Base-by-base conservation (phyloP, 2,329 filamentous ascomycete species). In the Penicillium palitans region DNA sequence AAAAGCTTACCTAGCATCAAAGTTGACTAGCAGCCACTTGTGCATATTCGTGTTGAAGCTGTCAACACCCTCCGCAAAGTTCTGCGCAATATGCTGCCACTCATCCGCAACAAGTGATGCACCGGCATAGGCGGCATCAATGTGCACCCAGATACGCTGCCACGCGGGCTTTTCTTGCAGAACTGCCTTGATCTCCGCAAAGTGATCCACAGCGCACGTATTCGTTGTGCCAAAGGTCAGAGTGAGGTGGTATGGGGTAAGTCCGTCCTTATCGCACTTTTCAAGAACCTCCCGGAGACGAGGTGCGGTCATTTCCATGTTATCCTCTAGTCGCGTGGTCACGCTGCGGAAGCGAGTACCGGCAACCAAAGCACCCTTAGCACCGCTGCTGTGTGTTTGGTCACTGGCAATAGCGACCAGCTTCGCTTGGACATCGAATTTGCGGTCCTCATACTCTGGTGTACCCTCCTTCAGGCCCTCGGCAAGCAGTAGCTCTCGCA, bases 31-130 rank as follows among this genome's bases (percentile, higher is more conserved):
- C 48, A 97, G 82, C 93, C 93, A 97, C 80, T 98, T 98, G 82
- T 97, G 93, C 84, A 96, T 90, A 80, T 97, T 98, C 80, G 93
- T 86, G 76, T 96, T 88, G 83, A 96, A 96, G 63, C 88, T 92
- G 79, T 96, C 90, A 72, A 96, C 92, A 24, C 81, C 77, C 1
- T 81, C 78, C 0, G 71, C 71, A 51, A 93, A 82, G 9, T 85
- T 78, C 24, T 79, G 70, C 1, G 87, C 81, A 50, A 91, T 81
- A 65, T 88, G 82, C 62, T 91, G 89, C 75, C 90, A 89, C 74
- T 96, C 91, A 3, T 91, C 89, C 24, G 90, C 87, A 4, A 96
- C 79, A 4, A 98, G 84, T 0, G 93, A 90, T 0, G 91, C 87
- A 2, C 93, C 93, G 0, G 93, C 93, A 75, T 96, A 97, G 0